Evolutionary conservation across 2,329 filamentous ascomycete species (phyloP), one percentile per base, ranked within the genome.

Genomic region (Cercospora sp.): DNA sequence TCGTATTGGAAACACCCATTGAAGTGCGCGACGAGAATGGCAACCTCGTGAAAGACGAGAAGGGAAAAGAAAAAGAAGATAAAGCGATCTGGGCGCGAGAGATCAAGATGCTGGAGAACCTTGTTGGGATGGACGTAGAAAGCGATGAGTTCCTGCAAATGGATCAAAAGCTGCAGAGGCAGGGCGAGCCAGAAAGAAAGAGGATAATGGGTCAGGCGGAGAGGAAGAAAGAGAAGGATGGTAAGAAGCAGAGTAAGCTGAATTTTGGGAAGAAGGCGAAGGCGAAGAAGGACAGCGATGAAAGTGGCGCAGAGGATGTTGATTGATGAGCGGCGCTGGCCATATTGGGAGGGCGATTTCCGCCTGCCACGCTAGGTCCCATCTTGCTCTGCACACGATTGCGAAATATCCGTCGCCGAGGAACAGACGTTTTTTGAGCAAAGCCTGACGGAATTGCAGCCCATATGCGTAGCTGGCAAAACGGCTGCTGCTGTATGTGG

Each of bases 1-100:
- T 99, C 88, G 89, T 99, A 1, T 86, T 99, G 7, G 95, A 99
- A 83, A 99, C 95, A n/a, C 95, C 95, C 5, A 94, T 95, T 70
- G 92, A 96, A 69, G 85, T 85, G 42, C 87, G 87, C 57, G 89
- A 87, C 18, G 81, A 84, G 59, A 84, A 89, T 71, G 90, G 90
- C 53, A 90, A 90, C 26, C 55, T 72, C 78, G 70, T 77, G 53
- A 77, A 78, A 66, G 77, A 79, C 64, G 78, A 77, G 28, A 80
- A 80, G 65, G 78, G 76, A 2, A 84, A 84, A 75, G 84, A 85
- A 30, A 79, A 89, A 42, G 91, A 96, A 76, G 93, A 97, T 79
- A 92, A 90, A 79, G 83, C 87, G 63, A 86, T 97, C 16, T 98
- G 94, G 94, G 93, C 94, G 0, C 86, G 89, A 57, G 95, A 99